phyloP scores from a whole-genome alignment of 495 filamentous ascomycete genomes.

The Daldinia caldariorum region DNA sequence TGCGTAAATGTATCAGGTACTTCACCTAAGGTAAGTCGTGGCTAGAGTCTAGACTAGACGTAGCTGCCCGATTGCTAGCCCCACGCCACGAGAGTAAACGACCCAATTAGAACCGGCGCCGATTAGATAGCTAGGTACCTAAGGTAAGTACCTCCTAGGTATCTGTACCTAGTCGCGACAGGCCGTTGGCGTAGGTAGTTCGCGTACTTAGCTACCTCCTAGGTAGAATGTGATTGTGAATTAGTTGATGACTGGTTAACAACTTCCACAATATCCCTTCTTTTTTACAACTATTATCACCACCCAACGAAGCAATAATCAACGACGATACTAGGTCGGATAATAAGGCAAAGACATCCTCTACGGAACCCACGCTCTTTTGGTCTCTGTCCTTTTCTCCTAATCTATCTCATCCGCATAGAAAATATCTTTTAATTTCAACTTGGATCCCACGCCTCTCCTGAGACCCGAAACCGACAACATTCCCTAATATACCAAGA shows the following conservation, averaged over 20 bases:
- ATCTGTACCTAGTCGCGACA: conserved; percentile 33
- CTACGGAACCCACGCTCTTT: conserved; percentile 38
- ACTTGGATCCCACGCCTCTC: conserved; percentile 19
- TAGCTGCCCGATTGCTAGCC: conserved; percentile 18
- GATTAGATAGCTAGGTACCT: conserved; percentile 24
- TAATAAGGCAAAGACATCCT: conserved; percentile 25
- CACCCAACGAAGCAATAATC: conserved; percentile 18
- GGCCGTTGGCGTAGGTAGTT: conserved; percentile 28
- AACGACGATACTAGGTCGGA: conserved; percentile 26
- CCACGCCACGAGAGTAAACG: neutral
- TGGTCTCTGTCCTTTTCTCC: conserved; percentile 27
- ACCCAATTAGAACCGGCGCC: conserved; percentile 26
- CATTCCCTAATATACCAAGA: conserved; percentile 38
- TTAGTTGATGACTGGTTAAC: conserved; percentile 28
- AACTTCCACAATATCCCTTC: conserved; percentile 20
- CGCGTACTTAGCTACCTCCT: too few species aligned
- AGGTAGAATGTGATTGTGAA: conserved; percentile 33
- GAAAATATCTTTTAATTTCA: conserved; percentile 28
- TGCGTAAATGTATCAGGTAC: neutral
- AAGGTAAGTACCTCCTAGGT: neutral
- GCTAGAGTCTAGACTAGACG: too few species aligned
- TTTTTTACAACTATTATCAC: conserved; percentile 31
- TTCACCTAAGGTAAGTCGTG: neutral
- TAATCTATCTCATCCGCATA: conserved; percentile 37
- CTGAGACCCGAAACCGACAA: conserved; percentile 26